Base-by-base conservation (phyloP, 768 basidiomycete species). In the Phylloporus sp. region DNA sequence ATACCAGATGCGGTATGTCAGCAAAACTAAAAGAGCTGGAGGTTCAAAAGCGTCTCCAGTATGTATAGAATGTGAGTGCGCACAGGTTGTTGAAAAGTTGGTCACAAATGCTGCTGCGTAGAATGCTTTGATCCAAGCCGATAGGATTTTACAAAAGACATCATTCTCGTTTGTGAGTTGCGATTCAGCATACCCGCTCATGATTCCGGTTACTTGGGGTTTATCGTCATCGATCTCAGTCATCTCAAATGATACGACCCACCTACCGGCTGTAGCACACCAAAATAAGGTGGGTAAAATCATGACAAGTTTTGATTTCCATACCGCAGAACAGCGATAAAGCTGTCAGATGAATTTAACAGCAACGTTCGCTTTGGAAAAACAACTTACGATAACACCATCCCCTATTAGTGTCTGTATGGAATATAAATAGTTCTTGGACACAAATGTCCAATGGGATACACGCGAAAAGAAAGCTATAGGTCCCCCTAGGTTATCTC, bases 401-500 rank as follows among this genome's bases (percentile, higher is more conserved):
- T 57, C 54, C 16, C 49, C 49, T 32, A 56, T 29, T 13, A 57
- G 38, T 13, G 49, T 56, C 12, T 57, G 54, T 5, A 27, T 48
- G 26, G 11, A 22, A 27, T 38, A 50, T 15, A 50, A 5, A 42
- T 13, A 50, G 13, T 28, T 50, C 34, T 44, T 50, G 42, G 42
- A 36, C 34, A 50, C 27, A 12, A 50, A 44, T 16, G 49, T 50
- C 49, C 48, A 51, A 26, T 66, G 54, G 23, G 59, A 58, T 5
- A 50, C 40, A 20, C 56, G 49, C 3, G 55, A 45, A 47, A 70
- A 70, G 43, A 44, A 71, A 0, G 43, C 58, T 2, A 38, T 3
- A 2, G 70, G 60, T 5, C 68, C 68, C 4, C 65, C 66, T 10
- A 49, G 58, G 29, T 47, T 52, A 18, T 62, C 56, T 4, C 67